A percentile compares a stretch with the other conserved stretches of the same genome.
These are phyloP conservation scores for Colletotrichum brevisporum DNA, from an alignment of 2,329 filamentous ascomycete species.

Conservation along the genomic window DNA sequence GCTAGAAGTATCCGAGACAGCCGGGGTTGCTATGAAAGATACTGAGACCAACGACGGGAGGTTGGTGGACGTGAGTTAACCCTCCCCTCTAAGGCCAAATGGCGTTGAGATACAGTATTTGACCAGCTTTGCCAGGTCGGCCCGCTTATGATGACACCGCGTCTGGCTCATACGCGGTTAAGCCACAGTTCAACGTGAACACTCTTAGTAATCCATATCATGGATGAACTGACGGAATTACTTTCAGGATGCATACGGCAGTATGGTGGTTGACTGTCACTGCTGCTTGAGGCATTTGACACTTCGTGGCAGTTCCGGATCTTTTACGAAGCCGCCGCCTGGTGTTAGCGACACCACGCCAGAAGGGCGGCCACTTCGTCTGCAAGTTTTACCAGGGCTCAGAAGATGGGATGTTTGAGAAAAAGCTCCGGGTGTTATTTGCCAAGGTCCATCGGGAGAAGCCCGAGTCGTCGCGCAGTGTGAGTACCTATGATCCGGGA, in stretches of 20 bases:
- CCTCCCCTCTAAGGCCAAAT: no score
- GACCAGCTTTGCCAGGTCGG: no score
- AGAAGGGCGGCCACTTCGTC: slow-evolving; percentile 87
- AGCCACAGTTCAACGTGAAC: slow-evolving; percentile 83
- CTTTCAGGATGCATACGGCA: slow-evolving; percentile 89
- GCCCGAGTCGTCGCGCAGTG: slow-evolving; percentile 89
- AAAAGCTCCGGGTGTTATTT: slow-evolving; percentile 82
- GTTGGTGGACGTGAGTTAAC: slow-evolving; percentile 77
- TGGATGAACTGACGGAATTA: slow-evolving; percentile 97
- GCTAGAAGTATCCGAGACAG: slow-evolving; percentile 45
- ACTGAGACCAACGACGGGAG: slow-evolving; percentile 46
- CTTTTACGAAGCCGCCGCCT: slow-evolving; percentile 87
- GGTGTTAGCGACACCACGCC: no score
- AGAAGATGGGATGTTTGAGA: slow-evolving; percentile 87
- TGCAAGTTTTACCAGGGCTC: slow-evolving; percentile 97
- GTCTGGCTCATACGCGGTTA: no score
- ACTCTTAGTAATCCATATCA: slow-evolving; percentile 94
- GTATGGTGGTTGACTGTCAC: slow-evolving; percentile 78
- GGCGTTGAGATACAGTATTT: no score
- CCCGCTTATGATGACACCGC: no score
- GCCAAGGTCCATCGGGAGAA: slow-evolving; percentile 87
- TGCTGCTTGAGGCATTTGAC: background rate
- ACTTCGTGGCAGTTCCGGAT: slow-evolving; percentile 69
- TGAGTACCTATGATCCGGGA: slow-evolving; percentile 59
- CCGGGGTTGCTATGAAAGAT: slow-evolving; percentile 47